These are phyloP conservation scores for Globisporangium mamillatum DNA, from an alignment of 352 stramenopile genomes.

Conservation along the genomic window DNA sequence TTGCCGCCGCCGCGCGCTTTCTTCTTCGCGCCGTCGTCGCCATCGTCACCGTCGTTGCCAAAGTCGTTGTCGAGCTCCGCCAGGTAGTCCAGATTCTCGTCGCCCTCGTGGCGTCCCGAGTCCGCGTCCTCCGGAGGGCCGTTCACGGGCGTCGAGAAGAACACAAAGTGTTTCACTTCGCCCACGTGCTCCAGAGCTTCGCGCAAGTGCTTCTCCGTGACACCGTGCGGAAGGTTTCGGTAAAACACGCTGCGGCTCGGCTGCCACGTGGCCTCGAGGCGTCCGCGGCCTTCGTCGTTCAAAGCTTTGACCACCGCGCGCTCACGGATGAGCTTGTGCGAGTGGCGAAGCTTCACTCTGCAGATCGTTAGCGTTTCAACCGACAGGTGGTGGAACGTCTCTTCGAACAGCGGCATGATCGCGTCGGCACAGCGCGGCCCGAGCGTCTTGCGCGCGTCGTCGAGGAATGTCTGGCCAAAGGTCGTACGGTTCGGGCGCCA, in stretches of 20 bases:
- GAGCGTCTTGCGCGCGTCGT: constrained; percentile 67
- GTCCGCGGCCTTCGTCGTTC: constrained; percentile 35
- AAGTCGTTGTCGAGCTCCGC: constrained; percentile 34
- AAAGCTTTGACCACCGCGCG: constrained; percentile 43
- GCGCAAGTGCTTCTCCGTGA: constrained; percentile 64
- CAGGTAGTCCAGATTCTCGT: constrained; percentile 32
- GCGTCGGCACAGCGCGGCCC: constrained; percentile 46
- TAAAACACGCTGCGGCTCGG: constrained; percentile 71
- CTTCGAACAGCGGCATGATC: constrained; percentile 81
- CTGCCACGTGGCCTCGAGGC: constrained; percentile 45
- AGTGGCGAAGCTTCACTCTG: constrained; percentile 73
- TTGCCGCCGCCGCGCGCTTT: constrained; percentile 16
- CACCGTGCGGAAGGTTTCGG: constrained; percentile 65
- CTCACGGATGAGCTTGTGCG: constrained; percentile 59
- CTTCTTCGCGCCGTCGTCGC: constrained; percentile 25
- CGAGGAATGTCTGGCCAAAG: constrained; percentile 79
- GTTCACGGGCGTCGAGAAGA: constrained; percentile 66
- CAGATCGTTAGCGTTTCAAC: constrained; percentile 86
- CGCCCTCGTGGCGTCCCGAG: constrained; percentile 16
- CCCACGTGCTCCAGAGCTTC: constrained; percentile 66
- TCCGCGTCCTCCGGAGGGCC: constrained; percentile 43
- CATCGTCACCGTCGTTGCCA: constrained; percentile 20
- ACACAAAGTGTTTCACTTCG: constrained; percentile 59
- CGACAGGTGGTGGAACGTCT: constrained; percentile 74
- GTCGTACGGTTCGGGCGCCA: constrained; percentile 75